Base-by-base conservation (phyloP, 805 yeast genomes). In the Yamadazyma ubonensis region DNA sequence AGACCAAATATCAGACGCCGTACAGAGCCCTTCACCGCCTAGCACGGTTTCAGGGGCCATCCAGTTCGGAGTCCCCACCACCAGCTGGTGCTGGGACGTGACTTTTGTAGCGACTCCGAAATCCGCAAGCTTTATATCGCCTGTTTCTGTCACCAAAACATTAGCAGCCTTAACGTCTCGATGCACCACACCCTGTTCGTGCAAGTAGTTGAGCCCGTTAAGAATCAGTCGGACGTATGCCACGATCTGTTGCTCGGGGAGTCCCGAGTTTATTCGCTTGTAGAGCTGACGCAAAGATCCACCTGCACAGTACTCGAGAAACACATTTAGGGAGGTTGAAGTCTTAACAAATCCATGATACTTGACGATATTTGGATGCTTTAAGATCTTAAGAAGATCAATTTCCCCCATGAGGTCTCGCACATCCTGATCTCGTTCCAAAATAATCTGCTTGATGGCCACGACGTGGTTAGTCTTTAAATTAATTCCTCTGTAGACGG, bases 21-120 rank as follows among this genome's bases (percentile, higher is more conserved):
- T 79, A 7, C 95, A 82, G 1, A 91, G 84, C 2, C 95, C 95
- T 53, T 83, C 86, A 51, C 74, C 74, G 1, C 88, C 81, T 29
- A 82, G 70, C 3, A 93, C 85, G 2, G 95, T 81, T 56, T 93
- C 99, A 0, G 99, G 99, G 0, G 99, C 97, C 96, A 93, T 90
- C 98, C 98, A 93, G 57, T 91, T 86, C 0, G 97, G 95, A 0
- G 98, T 88, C 1, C 99, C 99, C 11, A 74, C 77, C 6, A 78
- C 79, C 2, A 73, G 70, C 36, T 54, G 54, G 46, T 64, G 74
- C 51, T 49, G 65, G 23, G 54, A 49, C 29, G 53, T 50, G 2
- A 72, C 71, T 31, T 68, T 69, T 4, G 97, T 86, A 1, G 98
- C 95, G 6, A 91, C 96, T 1, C 98, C 98, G 61, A 91, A 91